These are phyloP conservation scores for Pythium catenulatum DNA, from an alignment of 352 stramenopile species.

Conservation along the genomic window DNA sequence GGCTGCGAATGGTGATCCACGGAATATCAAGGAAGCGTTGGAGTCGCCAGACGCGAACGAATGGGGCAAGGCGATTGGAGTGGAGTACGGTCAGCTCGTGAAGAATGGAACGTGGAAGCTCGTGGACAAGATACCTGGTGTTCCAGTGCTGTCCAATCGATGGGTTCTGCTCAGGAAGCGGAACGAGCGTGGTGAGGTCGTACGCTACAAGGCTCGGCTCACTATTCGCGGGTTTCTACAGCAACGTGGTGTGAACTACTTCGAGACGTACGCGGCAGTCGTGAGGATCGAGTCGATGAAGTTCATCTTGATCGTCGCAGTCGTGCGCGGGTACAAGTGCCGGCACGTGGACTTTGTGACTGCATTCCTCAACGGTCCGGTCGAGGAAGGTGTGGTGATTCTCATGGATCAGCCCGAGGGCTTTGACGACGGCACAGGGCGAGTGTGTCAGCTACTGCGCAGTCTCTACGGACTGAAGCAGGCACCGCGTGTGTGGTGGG, in stretches of 20 bases:
- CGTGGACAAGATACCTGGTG: no score
- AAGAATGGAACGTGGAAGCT: background rate
- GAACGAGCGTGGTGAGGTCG: background rate
- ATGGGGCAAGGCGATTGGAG: background rate
- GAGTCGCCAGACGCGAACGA: background rate
- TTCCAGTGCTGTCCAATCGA: background rate
- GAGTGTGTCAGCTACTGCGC: background rate
- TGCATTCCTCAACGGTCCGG: background rate
- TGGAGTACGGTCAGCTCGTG: background rate
- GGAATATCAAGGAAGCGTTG: background rate
- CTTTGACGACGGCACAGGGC: background rate
- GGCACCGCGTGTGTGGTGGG: background rate
- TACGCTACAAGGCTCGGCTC: background rate
- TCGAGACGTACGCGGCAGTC: conserved; percentile 64
- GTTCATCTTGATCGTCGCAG: background rate
- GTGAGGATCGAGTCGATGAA: conserved; percentile 20
- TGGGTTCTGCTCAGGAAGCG: background rate
- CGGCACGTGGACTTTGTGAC: background rate
- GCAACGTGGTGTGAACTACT: conserved; percentile 59
- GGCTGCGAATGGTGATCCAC: background rate
- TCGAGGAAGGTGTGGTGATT: background rate
- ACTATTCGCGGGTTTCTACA: background rate
- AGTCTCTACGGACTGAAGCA: conserved; percentile 27
- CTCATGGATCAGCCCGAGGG: background rate
- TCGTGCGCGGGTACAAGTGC: background rate